Evolutionary conservation across 176 grass and related monocot species (phyloP).

Genomic region (Eremochloa ophiuroides): DNA sequence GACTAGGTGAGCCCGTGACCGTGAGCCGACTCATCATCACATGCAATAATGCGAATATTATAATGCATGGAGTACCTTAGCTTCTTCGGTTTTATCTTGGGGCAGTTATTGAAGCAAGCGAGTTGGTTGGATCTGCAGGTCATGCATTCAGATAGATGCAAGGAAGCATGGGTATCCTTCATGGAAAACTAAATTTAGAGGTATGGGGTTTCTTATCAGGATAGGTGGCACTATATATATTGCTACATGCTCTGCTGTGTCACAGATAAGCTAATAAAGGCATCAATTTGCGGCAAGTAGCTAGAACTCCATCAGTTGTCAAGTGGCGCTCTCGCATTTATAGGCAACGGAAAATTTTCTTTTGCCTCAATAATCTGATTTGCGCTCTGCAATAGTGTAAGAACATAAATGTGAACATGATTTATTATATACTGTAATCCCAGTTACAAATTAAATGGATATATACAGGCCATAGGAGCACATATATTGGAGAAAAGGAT

Average conservation of each 20-base stretch:
- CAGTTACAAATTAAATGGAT: no score
- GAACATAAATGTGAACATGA: no score
- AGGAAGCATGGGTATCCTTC: conserved; percentile 4
- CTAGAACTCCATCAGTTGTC: background rate
- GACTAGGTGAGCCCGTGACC: background rate
- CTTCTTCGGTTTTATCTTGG: background rate
- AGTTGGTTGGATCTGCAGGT: conserved; percentile 38
- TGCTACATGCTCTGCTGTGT: background rate
- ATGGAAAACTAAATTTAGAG: background rate
- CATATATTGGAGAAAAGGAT: no score
- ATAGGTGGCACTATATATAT: background rate
- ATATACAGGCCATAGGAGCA: no score
- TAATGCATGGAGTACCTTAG: background rate
- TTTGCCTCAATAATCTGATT: background rate
- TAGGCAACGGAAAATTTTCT: background rate
- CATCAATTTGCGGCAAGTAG: conserved; percentile 7
- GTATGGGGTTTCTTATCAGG: conserved; percentile 27
- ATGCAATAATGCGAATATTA: conserved; percentile 9
- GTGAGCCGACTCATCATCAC: background rate
- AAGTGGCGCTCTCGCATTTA: background rate
- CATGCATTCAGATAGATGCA: background rate
- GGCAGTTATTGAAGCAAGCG: background rate
- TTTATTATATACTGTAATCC: no score
- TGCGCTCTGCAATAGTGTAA: background rate
- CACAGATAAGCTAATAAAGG: background rate